Evolutionary conservation across 139 green algal species (phyloP).

Genomic region (Limnomonas spitsbergensis): DNA sequence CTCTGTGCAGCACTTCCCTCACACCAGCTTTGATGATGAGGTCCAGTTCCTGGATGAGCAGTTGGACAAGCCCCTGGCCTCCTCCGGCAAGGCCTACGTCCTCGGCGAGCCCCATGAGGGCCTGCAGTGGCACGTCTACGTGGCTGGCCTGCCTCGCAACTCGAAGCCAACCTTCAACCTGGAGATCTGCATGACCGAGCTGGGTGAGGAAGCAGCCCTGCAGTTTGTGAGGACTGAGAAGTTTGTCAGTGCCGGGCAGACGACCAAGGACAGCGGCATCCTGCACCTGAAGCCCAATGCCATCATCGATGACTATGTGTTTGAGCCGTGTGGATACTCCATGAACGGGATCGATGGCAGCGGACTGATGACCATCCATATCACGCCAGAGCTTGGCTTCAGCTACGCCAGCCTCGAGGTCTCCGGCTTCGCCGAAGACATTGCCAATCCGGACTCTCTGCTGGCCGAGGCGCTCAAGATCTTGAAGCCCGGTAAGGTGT

Average conservation of each 20-base stretch:
- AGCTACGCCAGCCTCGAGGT: slow-evolving; percentile 92
- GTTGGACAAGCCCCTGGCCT: slow-evolving; percentile 66
- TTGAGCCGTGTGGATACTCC: slow-evolving; percentile 98
- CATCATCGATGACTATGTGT: slow-evolving; percentile 94
- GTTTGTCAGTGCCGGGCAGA: slow-evolving; percentile 62
- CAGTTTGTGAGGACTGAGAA: slow-evolving; percentile 73
- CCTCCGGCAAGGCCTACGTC: slow-evolving; percentile 68
- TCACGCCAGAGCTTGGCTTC: slow-evolving; percentile 92
- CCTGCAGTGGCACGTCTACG: slow-evolving; percentile 93
- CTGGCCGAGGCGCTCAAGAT: slow-evolving; percentile 44
- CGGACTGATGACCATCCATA: slow-evolving; percentile 91
- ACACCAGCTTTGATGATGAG: slow-evolving; percentile 79
- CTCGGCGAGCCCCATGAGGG: slow-evolving; percentile 76
- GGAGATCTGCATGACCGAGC: slow-evolving; percentile 95
- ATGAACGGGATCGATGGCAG: slow-evolving; percentile 88
- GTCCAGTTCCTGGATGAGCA: slow-evolving; percentile 64
- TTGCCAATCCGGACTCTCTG: slow-evolving; percentile 26
- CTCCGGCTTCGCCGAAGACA: slow-evolving; percentile 54
- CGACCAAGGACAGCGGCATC: slow-evolving; percentile 69
- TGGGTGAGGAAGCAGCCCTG: slow-evolving; percentile 55
- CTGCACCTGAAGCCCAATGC: slow-evolving; percentile 66
- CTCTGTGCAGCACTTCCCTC: slow-evolving; percentile 37
- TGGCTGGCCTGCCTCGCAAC: slow-evolving; percentile 43
- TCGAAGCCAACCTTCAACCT: slow-evolving; percentile 68
- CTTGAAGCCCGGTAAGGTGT: slow-evolving; percentile 52